These are phyloP conservation scores for Pochonia chlamydosporia DNA, from an alignment of 2,329 filamentous ascomycete species.

Conservation along the genomic window DNA sequence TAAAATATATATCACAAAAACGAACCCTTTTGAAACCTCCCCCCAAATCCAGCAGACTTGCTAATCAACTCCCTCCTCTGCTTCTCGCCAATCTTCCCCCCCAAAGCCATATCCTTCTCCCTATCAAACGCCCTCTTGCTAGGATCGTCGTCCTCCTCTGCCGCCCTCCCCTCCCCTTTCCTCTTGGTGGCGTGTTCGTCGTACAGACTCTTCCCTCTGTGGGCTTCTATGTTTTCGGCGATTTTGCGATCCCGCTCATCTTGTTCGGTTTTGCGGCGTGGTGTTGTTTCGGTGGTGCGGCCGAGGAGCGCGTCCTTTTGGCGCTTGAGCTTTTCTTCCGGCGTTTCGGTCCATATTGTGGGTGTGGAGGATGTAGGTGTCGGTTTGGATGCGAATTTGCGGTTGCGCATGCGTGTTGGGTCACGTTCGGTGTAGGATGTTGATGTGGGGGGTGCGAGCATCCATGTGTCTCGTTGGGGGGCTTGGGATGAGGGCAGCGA, in stretches of 20 bases:
- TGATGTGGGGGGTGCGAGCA: constrained; percentile 59
- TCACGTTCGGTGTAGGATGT: constrained; percentile 59
- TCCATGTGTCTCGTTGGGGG: constrained; percentile 76
- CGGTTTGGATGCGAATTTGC: constrained; percentile 70
- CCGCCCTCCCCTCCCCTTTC: constrained; percentile 50
- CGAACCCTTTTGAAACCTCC: constrained; percentile 73
- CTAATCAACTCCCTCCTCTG: constrained; percentile 75
- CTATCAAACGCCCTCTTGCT: constrained; percentile 83
- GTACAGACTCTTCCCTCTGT: constrained; percentile 52
- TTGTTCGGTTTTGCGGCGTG: constrained; percentile 35
- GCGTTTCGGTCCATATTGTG: constrained; percentile 86
- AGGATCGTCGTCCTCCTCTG: constrained; percentile 76
- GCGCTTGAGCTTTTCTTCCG: constrained; percentile 76
- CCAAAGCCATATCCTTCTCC: constrained; percentile 87
- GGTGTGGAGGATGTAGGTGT: constrained; percentile 29
- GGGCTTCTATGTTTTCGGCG: constrained; percentile 44
- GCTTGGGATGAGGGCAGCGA: constrained; percentile 31
- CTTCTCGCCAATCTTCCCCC: constrained; percentile 63
- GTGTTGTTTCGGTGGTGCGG: constrained; percentile 42
- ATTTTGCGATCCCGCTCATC: constrained; percentile 46
- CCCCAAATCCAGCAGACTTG: constrained; percentile 74
- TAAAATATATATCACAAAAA: no score
- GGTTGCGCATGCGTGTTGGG: constrained; percentile 74
- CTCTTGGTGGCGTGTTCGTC: constrained; percentile 45
- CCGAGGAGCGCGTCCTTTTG: constrained; percentile 80